Percentiles rank a stretch among this genome's conserved stretches.
These are phyloP conservation scores for Leucogyrophana mollusca DNA, from an alignment of 768 basidiomycete genomes.

Conservation along the genomic window DNA sequence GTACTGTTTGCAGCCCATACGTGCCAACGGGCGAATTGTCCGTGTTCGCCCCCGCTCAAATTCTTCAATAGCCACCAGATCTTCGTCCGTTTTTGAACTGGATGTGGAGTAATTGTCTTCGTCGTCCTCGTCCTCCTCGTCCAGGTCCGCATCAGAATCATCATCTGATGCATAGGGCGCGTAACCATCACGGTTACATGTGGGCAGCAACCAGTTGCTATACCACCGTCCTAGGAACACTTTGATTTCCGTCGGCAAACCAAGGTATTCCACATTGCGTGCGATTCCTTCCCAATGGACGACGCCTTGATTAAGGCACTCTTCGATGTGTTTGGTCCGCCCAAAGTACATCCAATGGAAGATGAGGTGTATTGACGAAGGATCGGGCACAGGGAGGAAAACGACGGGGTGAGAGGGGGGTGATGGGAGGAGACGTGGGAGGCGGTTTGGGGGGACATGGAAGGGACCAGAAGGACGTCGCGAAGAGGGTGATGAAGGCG, in stretches of 20 bases:
- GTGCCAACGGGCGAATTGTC: conserved; percentile 39
- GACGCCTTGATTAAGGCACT: conserved; percentile 59
- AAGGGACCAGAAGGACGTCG: conserved; percentile 25
- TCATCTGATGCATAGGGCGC: conserved; percentile 25
- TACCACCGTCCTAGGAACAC: conserved; percentile 77
- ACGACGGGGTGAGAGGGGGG: conserved; percentile 62
- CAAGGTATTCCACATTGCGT: conserved; percentile 87
- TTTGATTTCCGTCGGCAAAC: conserved; percentile 73
- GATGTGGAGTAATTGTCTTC: conserved; percentile 24
- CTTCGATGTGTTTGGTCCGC: conserved; percentile 59
- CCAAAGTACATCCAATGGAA: conserved; percentile 87
- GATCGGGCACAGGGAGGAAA: conserved; percentile 74
- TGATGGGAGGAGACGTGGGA: conserved; percentile 70
- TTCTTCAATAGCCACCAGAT: conserved; percentile 37
- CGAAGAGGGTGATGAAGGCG: conserved; percentile 18
- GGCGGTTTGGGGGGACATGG: conserved; percentile 43
- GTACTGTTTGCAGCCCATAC: conserved; percentile 23
- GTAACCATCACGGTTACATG: conserved; percentile 21
- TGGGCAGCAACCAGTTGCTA: conserved; percentile 53
- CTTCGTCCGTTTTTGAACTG: conserved; percentile 39
- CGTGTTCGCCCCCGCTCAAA: conserved; percentile 39
- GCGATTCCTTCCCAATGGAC: conserved; percentile 87
- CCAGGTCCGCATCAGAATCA: conserved; percentile 31
- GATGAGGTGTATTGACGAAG: conserved; percentile 66
- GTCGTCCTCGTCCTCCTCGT: conserved; percentile 27